Evolutionary conservation across 768 basidiomycete genomes (phyloP).

Genomic region (Boletus eberwhitei): DNA sequence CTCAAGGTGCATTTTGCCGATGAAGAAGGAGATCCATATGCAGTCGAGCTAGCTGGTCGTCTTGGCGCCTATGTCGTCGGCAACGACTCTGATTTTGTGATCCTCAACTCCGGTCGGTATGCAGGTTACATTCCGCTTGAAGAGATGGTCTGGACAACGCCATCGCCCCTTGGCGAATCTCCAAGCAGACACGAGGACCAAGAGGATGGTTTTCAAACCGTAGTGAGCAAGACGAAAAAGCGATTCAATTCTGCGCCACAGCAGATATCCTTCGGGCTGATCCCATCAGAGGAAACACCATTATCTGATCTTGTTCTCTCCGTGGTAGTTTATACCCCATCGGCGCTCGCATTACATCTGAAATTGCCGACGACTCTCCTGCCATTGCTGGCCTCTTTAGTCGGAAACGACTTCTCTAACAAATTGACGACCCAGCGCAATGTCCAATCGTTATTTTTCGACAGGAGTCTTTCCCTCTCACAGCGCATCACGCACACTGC

Average conservation of each 20-base stretch:
- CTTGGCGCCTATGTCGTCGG: slow-evolving; percentile 73
- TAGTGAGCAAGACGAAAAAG: slow-evolving; percentile 51
- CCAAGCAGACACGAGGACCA: slow-evolving; percentile 29
- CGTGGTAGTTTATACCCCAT: slow-evolving; percentile 58
- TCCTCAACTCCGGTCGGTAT: slow-evolving; percentile 74
- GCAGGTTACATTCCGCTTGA: slow-evolving; percentile 73
- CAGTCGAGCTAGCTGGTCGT: slow-evolving; percentile 78
- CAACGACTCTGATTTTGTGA: slow-evolving; percentile 79
- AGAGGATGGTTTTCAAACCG: slow-evolving; percentile 58
- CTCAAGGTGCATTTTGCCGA: slow-evolving; percentile 71
- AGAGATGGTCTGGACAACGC: slow-evolving; percentile 64
- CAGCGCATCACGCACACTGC: slow-evolving; percentile 71
- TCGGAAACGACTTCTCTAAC: slow-evolving; percentile 78
- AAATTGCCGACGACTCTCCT: slow-evolving; percentile 67
- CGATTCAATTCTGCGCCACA: slow-evolving; percentile 34
- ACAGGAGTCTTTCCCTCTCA: slow-evolving; percentile 48
- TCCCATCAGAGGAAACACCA: slow-evolving; percentile 47
- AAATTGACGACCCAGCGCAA: slow-evolving; percentile 46
- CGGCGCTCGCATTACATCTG: slow-evolving; percentile 58
- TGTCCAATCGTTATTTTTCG: slow-evolving; percentile 66
- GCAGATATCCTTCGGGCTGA: slow-evolving; percentile 31
- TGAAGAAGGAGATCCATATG: slow-evolving; percentile 78
- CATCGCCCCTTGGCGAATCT: slow-evolving; percentile 25
- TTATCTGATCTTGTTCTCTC: slow-evolving; percentile 47
- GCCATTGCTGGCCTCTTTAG: slow-evolving; percentile 72